Evolutionary conservation across 257 asterid species (phyloP), one percentile per base, ranked within the genome.

Genomic region (Rhazya stricta): DNA sequence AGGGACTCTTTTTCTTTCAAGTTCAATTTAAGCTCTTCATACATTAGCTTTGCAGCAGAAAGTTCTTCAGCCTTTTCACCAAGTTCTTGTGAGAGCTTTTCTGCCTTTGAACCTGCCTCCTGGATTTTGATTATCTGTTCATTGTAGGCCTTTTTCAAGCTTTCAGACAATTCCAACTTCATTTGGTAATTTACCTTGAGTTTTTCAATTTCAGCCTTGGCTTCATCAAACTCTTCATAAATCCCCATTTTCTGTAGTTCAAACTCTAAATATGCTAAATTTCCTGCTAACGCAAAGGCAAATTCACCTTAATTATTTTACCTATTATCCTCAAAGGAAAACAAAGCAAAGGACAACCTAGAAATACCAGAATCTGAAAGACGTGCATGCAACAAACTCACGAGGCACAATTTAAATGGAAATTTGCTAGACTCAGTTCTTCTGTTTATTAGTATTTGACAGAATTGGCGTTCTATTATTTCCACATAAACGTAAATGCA

Each of bases 191-290:
- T 87, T 58, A 67, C 83, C 76, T 76, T 81, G 67, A 91, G 94
- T 82, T 80, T 90, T 72, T 85, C 89, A 70, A 89, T 69, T 84
- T 91, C 94, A 50, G 89, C 84, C 84, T 85, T 91, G 54, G 91
- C 89, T 57, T 87, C 93, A 46, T 93, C 96, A n/a, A 93, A 85
- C 79, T 88, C 98, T 86, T 85, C 90, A 66, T 86, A 82, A 61
- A 79, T 79, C 18, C 88, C 92, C 98, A 91, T 91, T 81, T 86
- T 74, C 77, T 53, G 71, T 51, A 48, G 71, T 67, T 80, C 72
- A 11, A 73, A 61, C n/a, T 32, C 18, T 25, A 53, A 36, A 41
- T 72, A 41, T 71, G 30, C 53, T 69, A 72, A 62, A 9, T n/a
- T 2, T 41, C 83, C 87, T 82, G 75, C 42, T 63, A 0, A 19